Evolutionary conservation across 257 asterid species (phyloP), one percentile per base, ranked within the genome.

Genomic region (Lycium ferocissimum): DNA sequence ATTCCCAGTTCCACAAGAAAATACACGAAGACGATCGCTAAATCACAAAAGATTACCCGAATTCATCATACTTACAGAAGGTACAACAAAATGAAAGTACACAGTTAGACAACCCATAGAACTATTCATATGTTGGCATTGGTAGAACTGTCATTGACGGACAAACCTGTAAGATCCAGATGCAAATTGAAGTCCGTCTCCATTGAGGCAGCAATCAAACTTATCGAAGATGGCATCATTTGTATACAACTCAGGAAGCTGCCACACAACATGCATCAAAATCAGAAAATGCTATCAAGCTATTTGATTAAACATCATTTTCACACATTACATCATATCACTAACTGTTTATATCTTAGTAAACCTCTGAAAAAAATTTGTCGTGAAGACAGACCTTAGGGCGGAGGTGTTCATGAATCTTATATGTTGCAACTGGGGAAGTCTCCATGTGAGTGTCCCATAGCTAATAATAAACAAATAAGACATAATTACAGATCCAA

Each of bases 391-490:
- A 0, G 88, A 96, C 99, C 99, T 95, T 96, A 57, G 98, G 98
- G 86, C 98, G 94, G 90, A 96, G 88, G 89, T 96, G 83, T 89
- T 96, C 99, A 5, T 96, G 99, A 90, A 96, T 98, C 94, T 94
- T 98, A 91, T 88, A 96, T 59, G 98, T 95, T 53, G 98, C 81
- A 84, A 96, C 98, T 67, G 99, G 99, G 83, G 98, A 98, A 89
- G 97, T 89, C 86, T 96, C 98, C 99, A 95, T 96, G 88, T 95
- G 95, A 61, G 95, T 89, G 89, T 96, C 99, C 99, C 99, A 97
- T 83, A 97, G 89, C 99, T 97, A 14, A 51, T 1, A 89, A 76
- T 86, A 3, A 78, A 22, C 82, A 78, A 78, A 26, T 53, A 78
- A 53, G 61, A 78, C 43, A 53, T 78, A 49, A 26, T 15, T 53